Percentiles rank a stretch among this genome's conserved stretches.
phyloP scores from a whole-genome alignment of 768 basidiomycete species.

The Termitomyces sp. region DNA sequence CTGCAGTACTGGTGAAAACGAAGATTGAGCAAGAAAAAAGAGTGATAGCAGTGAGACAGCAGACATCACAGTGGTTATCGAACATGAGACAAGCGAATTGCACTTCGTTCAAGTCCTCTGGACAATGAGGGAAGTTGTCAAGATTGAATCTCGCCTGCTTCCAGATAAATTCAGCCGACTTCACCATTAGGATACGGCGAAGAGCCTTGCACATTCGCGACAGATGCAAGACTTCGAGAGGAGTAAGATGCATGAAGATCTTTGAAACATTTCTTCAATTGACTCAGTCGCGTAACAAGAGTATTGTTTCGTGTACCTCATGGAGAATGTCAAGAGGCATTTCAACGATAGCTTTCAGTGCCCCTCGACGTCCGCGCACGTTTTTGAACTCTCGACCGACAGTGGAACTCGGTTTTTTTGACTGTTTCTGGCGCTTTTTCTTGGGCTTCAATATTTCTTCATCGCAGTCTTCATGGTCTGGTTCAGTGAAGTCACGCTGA shows the following conservation, averaged over 20 bases:
- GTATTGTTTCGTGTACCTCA: conserved; percentile 17
- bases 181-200: conserved; percentile 22
- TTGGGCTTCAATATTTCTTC: not conserved
- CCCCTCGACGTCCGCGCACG: conserved; percentile 14
- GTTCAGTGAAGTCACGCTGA: not conserved
- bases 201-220: conserved; percentile 33
- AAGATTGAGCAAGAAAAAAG: not conserved
- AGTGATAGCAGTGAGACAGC: not conserved
- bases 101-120: conserved; percentile 11
- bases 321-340: conserved; percentile 31
- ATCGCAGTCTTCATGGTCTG: not conserved
- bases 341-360: conserved; percentile 21
- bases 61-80: not conserved
- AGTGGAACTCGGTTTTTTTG: not conserved
- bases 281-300: not conserved
- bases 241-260: conserved; percentile 34
- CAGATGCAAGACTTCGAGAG: conserved; percentile 35
- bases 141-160: conserved; percentile 7
- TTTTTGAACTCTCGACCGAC: not conserved
- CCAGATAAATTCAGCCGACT: conserved; percentile 9
- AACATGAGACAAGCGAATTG: conserved; percentile 2
- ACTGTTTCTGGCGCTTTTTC: not conserved
- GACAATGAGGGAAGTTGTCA: conserved; percentile 12
- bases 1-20: conserved; percentile 4
- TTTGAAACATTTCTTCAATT: conserved; percentile 10